Conservation (phyloP, 179 eudicot genomes). For the Amaranthus tricolor region DNA sequence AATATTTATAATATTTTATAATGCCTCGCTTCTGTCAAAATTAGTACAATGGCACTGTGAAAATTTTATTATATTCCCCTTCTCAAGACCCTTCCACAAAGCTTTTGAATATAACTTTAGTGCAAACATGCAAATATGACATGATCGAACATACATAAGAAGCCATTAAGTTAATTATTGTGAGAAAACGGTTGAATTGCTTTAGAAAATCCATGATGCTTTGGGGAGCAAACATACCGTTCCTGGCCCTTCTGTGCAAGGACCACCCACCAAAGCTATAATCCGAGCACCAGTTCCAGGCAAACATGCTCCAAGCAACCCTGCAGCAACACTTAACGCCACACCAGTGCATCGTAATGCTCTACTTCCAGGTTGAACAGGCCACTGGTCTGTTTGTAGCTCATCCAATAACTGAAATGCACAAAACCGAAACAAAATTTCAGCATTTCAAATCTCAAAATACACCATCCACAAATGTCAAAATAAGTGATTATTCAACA, state of each 20-base stretch:
- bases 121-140: neutral
- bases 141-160: neutral
- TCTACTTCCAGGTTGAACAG: slow-evolving; percentile 79
- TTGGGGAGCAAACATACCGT: slow-evolving; percentile 42
- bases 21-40: neutral
- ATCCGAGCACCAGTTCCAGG: slow-evolving; percentile 76
- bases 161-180: neutral
- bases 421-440: slow-evolving; percentile 20
- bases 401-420: slow-evolving; percentile 76
- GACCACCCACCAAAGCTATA: slow-evolving; percentile 87
- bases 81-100: neutral
- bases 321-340: slow-evolving; percentile 80
- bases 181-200: neutral
- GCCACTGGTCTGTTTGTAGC: slow-evolving; percentile 86
- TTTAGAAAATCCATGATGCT: neutral
- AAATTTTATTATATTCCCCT: too few relatives aligned
- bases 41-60: neutral
- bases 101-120: neutral
- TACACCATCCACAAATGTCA: neutral
- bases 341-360: slow-evolving; percentile 89
- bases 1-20: too few relatives aligned
- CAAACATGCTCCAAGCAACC: slow-evolving; percentile 76
- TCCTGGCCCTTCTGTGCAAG: slow-evolving; percentile 96
- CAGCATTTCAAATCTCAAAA: neutral
- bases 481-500: neutral